Conservation (phyloP, 257 asterid genomes). For the Solanum dulcamara region DNA sequence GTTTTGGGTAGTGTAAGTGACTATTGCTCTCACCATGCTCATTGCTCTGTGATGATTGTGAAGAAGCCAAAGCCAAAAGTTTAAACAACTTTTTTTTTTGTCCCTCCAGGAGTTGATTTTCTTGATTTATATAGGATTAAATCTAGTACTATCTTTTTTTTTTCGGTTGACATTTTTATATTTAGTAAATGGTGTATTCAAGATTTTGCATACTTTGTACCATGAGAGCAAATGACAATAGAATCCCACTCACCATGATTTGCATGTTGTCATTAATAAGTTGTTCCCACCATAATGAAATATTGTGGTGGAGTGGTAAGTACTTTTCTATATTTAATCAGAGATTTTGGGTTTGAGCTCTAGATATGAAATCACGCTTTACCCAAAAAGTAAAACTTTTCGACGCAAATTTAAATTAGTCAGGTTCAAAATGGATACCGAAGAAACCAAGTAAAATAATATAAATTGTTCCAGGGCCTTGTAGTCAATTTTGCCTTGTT, state of each 20-base stretch:
- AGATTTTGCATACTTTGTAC: neutral
- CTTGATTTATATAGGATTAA: neutral
- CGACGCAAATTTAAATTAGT: accelerated
- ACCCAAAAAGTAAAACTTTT: neutral
- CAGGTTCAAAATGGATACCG: no score
- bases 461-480: no score
- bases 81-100: neutral
- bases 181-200: neutral
- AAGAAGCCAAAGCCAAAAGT: slow-evolving; percentile 26
- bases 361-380: neutral
- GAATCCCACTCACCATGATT: neutral
- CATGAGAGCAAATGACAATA: neutral
- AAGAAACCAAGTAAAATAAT: no score
- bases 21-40: slow-evolving; percentile 45
- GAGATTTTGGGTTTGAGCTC: neutral
- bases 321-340: neutral
- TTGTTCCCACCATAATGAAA: neutral
- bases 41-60: slow-evolving; percentile 43
- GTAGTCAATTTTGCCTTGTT: no score
- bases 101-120: neutral
- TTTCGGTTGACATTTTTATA: neutral
- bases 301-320: neutral
- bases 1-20: slow-evolving; percentile 50
- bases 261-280: neutral
- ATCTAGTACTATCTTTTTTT: neutral